phyloP scores from a whole-genome alignment of 331 rosid species.

The Quercus tomentella region DNA sequence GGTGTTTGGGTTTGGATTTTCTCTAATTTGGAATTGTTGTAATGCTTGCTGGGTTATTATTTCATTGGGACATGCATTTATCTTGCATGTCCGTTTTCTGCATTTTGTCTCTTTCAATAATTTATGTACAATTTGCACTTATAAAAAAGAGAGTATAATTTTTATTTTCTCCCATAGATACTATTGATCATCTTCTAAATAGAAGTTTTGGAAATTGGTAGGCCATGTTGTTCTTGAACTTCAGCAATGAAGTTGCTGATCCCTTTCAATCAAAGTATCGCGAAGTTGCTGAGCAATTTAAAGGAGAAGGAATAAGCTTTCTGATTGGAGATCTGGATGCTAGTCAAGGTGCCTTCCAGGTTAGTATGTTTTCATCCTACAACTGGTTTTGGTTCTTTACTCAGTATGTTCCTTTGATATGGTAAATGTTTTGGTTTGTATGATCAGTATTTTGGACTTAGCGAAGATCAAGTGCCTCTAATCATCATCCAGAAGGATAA shows the following conservation, averaged over 20 bases:
- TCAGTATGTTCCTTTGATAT: conserved; percentile 15
- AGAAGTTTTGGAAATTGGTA: conserved; percentile 23
- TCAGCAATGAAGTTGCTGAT: conserved; percentile 47
- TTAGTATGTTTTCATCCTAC: conserved; percentile 21
- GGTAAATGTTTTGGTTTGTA: conserved; percentile 18
- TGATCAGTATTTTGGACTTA: conserved; percentile 77
- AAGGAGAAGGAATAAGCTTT: conserved; percentile 56
- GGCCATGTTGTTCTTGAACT: conserved; percentile 89
- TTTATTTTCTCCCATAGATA: background rate
- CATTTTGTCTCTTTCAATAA: background rate
- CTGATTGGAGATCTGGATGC: conserved; percentile 73
- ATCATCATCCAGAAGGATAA: conserved; percentile 55
- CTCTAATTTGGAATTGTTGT: background rate
- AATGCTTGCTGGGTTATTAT: background rate
- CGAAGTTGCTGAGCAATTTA: conserved; percentile 68
- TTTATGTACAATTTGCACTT: background rate
- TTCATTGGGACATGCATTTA: background rate
- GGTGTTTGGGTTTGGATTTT: background rate
- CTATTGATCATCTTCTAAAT: conserved; percentile 9
- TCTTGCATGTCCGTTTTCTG: background rate
- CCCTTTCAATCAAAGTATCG: conserved; percentile 56
- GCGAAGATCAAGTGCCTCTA: conserved; percentile 73
- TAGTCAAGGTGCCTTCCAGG: conserved; percentile 87
- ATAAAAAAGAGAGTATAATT: too few species aligned
- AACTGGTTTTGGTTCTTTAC: background rate